Evolutionary conservation across 805 yeast species (phyloP).

Genomic region (Blastobotrys americana): DNA sequence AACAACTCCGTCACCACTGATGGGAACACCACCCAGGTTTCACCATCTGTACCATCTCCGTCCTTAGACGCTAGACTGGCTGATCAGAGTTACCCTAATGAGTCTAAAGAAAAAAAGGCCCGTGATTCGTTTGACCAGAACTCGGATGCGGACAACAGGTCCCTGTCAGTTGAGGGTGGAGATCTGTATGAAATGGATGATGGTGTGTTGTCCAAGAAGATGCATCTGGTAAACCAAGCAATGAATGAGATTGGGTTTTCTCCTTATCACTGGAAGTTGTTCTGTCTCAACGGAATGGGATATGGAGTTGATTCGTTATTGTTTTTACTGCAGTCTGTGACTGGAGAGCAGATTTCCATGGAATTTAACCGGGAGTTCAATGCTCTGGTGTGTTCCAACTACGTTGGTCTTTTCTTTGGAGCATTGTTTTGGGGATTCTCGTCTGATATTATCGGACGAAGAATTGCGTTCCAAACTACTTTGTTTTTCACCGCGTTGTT

Average conservation of each 20-base stretch:
- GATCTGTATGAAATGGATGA: constrained; percentile 13
- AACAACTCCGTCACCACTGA: too few species aligned
- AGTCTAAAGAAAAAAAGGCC: neutral
- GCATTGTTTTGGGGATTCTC: constrained; percentile 51
- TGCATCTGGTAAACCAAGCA: constrained; percentile 41
- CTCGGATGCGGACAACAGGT: neutral
- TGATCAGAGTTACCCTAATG: too few species aligned
- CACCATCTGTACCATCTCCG: too few species aligned
- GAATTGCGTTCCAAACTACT: constrained; percentile 44
- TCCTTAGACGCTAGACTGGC: too few species aligned
- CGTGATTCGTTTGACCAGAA: neutral
- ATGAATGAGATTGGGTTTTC: constrained; percentile 58
- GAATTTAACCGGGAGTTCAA: constrained; percentile 43
- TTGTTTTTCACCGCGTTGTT: constrained; percentile 43
- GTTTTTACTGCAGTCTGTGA: constrained; percentile 41
- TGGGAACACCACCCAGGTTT: too few species aligned
- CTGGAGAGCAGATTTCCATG: constrained; percentile 39
- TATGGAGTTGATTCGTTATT: constrained; percentile 50
- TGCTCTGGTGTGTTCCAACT: constrained; percentile 39
- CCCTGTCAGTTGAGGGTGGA: constrained; percentile 7
- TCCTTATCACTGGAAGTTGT: constrained; percentile 44
- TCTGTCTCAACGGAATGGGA: constrained; percentile 50
- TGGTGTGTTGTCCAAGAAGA: constrained; percentile 13
- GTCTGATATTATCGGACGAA: constrained; percentile 50
- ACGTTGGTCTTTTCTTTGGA: constrained; percentile 47